phyloP scores from a whole-genome alignment of 306 rosid species.

The Psophocarpus tetragonolobus region DNA sequence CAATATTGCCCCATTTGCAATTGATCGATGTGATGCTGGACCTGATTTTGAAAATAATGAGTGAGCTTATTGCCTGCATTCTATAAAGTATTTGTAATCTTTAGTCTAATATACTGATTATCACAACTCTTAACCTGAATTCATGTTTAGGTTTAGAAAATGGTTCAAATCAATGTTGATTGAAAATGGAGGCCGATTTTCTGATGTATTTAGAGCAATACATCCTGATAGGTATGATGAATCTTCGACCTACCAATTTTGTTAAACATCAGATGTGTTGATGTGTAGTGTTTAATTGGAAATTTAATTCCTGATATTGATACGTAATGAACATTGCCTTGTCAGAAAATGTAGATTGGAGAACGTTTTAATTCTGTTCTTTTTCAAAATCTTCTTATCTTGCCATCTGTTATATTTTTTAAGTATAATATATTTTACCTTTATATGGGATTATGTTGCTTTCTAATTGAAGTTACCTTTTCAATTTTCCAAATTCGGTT shows the following conservation, averaged over 20 bases:
- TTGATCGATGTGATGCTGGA: slow-evolving; percentile 89
- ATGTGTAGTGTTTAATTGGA: not conserved
- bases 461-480: slow-evolving; percentile 21
- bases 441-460: slow-evolving; percentile 3
- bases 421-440: not conserved
- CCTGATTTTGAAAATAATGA: slow-evolving; percentile 87
- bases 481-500: not conserved
- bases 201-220: slow-evolving; percentile 73
- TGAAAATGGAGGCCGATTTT: slow-evolving; percentile 70
- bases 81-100: slow-evolving; percentile 17
- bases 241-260: not conserved
- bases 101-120: not conserved
- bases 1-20: slow-evolving; percentile 85
- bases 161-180: slow-evolving; percentile 81
- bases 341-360: slow-evolving; percentile 4
- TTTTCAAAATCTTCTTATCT: not conserved
- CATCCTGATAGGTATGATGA: slow-evolving; percentile 75
- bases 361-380: slow-evolving; percentile 10
- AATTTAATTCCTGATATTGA: slow-evolving; percentile 19
- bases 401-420: not conserved
- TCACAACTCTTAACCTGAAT: slow-evolving; percentile 12
- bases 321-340: slow-evolving; percentile 16
- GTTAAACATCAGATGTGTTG: slow-evolving; percentile 10
- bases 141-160: slow-evolving; percentile 71
- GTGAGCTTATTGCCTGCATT: slow-evolving; percentile 50